Conservation (phyloP, 495 filamentous ascomycete genomes). For the Aspergillus cristatus region DNA sequence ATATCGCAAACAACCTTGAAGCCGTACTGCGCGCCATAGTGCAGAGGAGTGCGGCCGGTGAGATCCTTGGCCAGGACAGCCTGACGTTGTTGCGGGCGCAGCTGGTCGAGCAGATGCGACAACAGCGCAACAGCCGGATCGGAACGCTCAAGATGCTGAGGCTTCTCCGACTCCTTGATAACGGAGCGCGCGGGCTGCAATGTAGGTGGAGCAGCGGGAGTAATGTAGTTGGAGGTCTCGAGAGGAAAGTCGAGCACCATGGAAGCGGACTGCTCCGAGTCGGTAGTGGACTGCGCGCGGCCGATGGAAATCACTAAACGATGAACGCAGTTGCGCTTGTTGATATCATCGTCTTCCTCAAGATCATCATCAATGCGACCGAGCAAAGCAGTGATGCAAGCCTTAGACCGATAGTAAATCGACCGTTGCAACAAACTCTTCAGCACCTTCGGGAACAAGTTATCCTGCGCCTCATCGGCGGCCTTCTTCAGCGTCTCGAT, state of each 20-base stretch:
- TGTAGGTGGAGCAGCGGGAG: constrained; percentile 61
- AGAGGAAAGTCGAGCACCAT: constrained; percentile 41
- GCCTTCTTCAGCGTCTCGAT: constrained; percentile 48
- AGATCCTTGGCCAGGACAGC: constrained; percentile 62
- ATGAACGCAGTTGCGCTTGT: constrained; percentile 88
- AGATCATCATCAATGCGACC: constrained; percentile 54
- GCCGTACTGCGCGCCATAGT: constrained; percentile 94
- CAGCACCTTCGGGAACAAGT: constrained; percentile 50
- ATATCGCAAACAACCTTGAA: constrained; percentile 78
- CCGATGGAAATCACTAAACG: constrained; percentile 85
- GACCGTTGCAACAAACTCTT: constrained; percentile 76
- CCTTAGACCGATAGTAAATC: constrained; percentile 60
- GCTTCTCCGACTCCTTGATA: constrained; percentile 45
- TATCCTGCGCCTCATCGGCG: constrained; percentile 35
- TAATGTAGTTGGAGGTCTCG: constrained; percentile 58
- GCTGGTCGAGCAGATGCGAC: constrained; percentile 57
- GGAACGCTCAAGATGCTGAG: constrained; percentile 53
- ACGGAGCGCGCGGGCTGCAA: constrained; percentile 48
- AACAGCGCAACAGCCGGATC: constrained; percentile 72
- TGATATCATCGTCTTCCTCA: constrained; percentile 84
- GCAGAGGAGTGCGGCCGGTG: constrained; percentile 78
- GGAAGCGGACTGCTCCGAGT: constrained; percentile 32
- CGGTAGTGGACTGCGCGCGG: constrained; percentile 56
- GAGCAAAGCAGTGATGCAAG: constrained; percentile 61
- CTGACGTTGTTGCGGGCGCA: constrained; percentile 59